A percentile compares a stretch with the other conserved stretches of the same genome.
phyloP scores from a whole-genome alignment of 805 yeast genomes.

The Candida koratica region DNA sequence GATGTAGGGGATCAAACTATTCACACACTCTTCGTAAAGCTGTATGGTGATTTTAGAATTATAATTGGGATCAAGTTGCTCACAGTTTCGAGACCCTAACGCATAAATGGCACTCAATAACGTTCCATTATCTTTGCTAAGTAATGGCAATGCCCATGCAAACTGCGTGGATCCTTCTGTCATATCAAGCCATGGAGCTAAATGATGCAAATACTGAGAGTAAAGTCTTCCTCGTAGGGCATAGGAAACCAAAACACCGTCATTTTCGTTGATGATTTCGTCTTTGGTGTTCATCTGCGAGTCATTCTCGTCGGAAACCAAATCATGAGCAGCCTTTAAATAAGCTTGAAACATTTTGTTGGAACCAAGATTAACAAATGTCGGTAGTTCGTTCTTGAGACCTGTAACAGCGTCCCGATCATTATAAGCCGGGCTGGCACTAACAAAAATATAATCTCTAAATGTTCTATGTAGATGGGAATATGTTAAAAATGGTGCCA shows the following conservation, averaged over 20 bases:
- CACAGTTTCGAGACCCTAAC: conserved; percentile 30
- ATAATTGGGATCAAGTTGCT: conserved; percentile 22
- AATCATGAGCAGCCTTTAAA: conserved; percentile 5
- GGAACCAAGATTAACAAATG: conserved; percentile 4
- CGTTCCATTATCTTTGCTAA: conserved; percentile 12
- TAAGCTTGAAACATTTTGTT: conserved; percentile 2
- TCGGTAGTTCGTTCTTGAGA: conserved; percentile 13
- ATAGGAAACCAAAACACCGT: not conserved
- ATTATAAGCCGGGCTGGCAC: conserved; percentile 18
- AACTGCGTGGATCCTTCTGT: conserved; percentile 32
- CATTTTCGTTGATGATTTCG: not conserved
- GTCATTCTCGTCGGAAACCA: conserved; percentile 1
- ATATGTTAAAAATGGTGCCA: conserved; percentile 16
- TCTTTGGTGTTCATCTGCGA: not conserved
- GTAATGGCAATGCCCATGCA: conserved; percentile 19
- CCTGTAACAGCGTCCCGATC: conserved; percentile 14
- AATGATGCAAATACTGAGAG: conserved; percentile 25
- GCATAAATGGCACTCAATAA: conserved; percentile 28
- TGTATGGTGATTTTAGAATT: conserved; percentile 23
- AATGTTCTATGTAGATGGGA: conserved; percentile 31
- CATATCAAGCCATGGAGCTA: conserved; percentile 40
- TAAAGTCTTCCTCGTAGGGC: conserved; percentile 9
- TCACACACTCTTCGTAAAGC: conserved; percentile 32
- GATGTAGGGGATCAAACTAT: conserved; percentile 30
- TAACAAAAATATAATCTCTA: conserved; percentile 38